These are phyloP conservation scores for Hyaloperonospora brassicae DNA, from an alignment of 352 stramenopile genomes.

Conservation along the genomic window DNA sequence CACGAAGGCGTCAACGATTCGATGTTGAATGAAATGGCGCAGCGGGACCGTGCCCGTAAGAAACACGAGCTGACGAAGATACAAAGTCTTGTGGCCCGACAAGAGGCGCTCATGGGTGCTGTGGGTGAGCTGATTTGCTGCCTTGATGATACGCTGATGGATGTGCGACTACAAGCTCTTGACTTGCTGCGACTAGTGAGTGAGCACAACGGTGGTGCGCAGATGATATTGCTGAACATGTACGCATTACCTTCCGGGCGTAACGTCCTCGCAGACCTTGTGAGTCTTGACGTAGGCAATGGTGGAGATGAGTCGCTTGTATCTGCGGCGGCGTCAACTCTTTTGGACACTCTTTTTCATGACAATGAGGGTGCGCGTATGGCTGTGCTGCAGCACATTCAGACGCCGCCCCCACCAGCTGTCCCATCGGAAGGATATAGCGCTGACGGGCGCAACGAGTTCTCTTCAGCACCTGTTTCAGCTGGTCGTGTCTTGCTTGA, in stretches of 20 bases:
- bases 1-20: constrained; percentile 42
- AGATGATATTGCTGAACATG: constrained; percentile 67
- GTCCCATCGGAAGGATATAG: constrained; percentile 3
- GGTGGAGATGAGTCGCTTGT: constrained; percentile 55
- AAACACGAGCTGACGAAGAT: constrained; percentile 35
- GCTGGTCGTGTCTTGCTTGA: constrained; percentile 48
- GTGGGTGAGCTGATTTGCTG: constrained; percentile 64
- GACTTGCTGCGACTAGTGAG: constrained; percentile 54
- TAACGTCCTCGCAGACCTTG: constrained; percentile 48
- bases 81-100: constrained; percentile 57
- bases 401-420: constrained; percentile 35
- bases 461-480: constrained; percentile 13
- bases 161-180: constrained; percentile 54
- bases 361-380: constrained; percentile 61
- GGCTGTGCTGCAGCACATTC: constrained; percentile 60
- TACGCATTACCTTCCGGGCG: constrained; percentile 33
- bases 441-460: constrained; percentile 14
- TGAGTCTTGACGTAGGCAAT: constrained; percentile 45
- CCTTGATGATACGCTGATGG: constrained; percentile 30
- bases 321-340: constrained; percentile 40
- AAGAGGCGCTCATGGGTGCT: constrained; percentile 46
- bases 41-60: constrained; percentile 44
- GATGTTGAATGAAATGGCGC: constrained; percentile 46
- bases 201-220: constrained; percentile 47
- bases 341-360: constrained; percentile 53